Evolutionary conservation across 1,284 basidiomycete genomes (phyloP).

Genomic region (Boletus sp.): DNA sequence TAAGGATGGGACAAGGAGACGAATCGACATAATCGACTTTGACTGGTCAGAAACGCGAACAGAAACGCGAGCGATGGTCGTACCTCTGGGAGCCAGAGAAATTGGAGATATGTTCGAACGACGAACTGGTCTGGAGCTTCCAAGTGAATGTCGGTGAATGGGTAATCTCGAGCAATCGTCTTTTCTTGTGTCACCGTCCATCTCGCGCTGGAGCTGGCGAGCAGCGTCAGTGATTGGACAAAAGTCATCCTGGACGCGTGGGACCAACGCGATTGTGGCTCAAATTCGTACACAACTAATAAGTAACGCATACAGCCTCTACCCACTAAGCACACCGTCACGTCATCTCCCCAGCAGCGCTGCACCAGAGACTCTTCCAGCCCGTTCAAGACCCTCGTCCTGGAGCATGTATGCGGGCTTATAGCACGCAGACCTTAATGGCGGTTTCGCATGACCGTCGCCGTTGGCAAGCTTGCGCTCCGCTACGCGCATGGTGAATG

Average conservation of each 20-base stretch:
- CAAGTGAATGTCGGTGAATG: constrained; percentile 37
- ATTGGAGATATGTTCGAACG: constrained; percentile 60
- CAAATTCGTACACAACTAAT: not conserved
- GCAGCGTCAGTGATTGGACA: constrained; percentile 20
- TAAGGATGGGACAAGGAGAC: constrained; percentile 51
- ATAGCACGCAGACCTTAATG: constrained; percentile 39
- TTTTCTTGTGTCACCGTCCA: constrained; percentile 54
- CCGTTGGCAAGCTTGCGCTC: constrained; percentile 13
- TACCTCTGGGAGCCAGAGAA: constrained; percentile 74
- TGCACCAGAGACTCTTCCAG: constrained; percentile 44
- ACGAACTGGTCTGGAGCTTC: constrained; percentile 47
- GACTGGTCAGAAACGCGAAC: constrained; percentile 14
- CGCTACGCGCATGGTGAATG: constrained; percentile 15
- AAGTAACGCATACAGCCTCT: too few relatives aligned
- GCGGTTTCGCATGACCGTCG: constrained; percentile 5
- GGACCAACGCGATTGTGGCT: not conserved
- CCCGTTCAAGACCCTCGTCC: constrained; percentile 76
- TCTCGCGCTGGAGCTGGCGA: constrained; percentile 20
- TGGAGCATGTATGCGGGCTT: constrained; percentile 76
- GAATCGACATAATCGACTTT: constrained; percentile 67
- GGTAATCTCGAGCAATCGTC: constrained; percentile 44
- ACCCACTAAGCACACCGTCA: too few relatives aligned
- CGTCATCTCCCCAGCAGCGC: constrained; percentile 7
- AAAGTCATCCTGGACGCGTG: constrained; percentile 11
- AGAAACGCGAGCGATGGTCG: not conserved